These are phyloP conservation scores for Xanthoconium separans DNA, from an alignment of 1,284 basidiomycete genomes.

Conservation along the genomic window DNA sequence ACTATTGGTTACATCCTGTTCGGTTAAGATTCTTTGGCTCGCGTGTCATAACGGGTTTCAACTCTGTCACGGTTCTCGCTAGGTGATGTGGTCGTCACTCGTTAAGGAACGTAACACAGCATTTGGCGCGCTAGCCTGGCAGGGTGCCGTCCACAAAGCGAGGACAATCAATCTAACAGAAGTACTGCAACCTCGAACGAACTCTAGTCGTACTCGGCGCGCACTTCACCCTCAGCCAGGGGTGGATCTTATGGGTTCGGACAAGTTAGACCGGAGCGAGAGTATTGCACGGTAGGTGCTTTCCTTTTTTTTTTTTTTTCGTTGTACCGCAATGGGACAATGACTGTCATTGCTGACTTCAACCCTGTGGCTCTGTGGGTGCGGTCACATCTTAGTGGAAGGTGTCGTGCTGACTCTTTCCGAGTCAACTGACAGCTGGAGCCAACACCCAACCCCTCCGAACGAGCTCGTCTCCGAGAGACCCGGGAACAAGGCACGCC, in stretches of 20 bases:
- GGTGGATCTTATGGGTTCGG: slow-evolving; percentile 73
- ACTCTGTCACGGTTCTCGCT: too few species aligned
- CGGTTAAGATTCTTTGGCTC: slow-evolving; percentile 76
- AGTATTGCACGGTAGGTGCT: slow-evolving; percentile 57
- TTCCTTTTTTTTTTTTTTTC: not conserved
- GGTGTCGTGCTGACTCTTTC: not conserved
- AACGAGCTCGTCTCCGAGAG: slow-evolving; percentile 24
- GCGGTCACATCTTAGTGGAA: slow-evolving; percentile 5
- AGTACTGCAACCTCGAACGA: slow-evolving; percentile 43
- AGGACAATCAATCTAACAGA: slow-evolving; percentile 32
- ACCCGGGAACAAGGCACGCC: slow-evolving; percentile 62
- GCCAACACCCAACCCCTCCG: slow-evolving; percentile 21
- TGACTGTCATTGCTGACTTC: slow-evolving; percentile 14
- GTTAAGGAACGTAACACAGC: not conserved
- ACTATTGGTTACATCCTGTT: slow-evolving; percentile 77
- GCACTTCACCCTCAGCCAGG: slow-evolving; percentile 76
- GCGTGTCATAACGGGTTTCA: slow-evolving; percentile 35
- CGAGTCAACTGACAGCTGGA: too few species aligned
- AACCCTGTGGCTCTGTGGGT: not conserved
- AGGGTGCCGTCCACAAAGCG: slow-evolving; percentile 8
- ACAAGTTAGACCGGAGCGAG: slow-evolving; percentile 46
- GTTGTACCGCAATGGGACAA: slow-evolving; percentile 34
- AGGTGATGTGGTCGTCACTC: too few species aligned
- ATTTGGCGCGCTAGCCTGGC: slow-evolving; percentile 13
- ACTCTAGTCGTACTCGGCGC: slow-evolving; percentile 38